phyloP scores from a whole-genome alignment of 345 rosid species.

The Populus euphratica region DNA sequence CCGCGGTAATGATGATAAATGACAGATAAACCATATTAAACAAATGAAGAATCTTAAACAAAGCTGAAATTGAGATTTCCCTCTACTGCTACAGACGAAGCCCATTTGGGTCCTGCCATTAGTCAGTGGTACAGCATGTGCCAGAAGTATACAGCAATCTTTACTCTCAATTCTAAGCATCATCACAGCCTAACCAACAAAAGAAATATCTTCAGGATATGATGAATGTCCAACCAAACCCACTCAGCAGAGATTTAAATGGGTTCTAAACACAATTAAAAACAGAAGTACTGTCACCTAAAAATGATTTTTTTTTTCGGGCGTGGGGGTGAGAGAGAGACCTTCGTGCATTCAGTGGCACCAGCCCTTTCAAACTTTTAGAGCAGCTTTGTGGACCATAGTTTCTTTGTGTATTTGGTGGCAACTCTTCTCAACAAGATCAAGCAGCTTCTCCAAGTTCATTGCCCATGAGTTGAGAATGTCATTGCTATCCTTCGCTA shows the following conservation, averaged over 20 bases:
- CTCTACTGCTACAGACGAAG: conserved; percentile 25
- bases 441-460: conserved; percentile 92
- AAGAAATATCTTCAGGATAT: conserved; percentile 1
- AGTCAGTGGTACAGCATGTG: conserved; percentile 19
- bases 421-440: conserved; percentile 95
- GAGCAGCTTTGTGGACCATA: conserved; percentile 81
- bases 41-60: background rate
- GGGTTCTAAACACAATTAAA: background rate
- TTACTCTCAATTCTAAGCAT: conserved; percentile 8
- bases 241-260: background rate
- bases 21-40: background rate
- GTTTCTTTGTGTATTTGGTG: conserved; percentile 95
- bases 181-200: conserved; percentile 14
- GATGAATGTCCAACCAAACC: conserved; percentile 10
- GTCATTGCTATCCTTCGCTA: conserved; percentile 78
- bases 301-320: background rate
- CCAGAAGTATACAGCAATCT: conserved; percentile 34
- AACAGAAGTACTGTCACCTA: background rate
- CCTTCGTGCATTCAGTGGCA: conserved; percentile 13
- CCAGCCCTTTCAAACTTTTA: conserved; percentile 49
- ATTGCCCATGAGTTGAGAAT: conserved; percentile 85
- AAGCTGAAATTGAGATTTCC: conserved; percentile 1
- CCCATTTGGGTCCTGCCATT: conserved; percentile 11
- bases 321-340: background rate
- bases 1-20: background rate